Base-by-base conservation (phyloP, 2,329 filamentous ascomycete genomes). In the Penicillium sp. region DNA sequence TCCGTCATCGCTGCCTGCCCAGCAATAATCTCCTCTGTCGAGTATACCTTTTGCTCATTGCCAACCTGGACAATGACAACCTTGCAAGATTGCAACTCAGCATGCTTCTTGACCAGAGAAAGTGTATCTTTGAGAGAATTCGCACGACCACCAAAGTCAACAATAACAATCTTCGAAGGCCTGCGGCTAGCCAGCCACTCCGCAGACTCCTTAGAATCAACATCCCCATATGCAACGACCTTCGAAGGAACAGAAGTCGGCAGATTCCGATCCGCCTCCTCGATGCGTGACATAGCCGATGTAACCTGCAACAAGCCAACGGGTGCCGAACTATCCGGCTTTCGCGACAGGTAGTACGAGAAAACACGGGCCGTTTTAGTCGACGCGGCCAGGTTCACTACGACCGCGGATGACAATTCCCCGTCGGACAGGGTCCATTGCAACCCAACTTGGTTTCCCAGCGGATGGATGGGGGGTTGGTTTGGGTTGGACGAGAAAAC, bases 331-430 rank as follows among this genome's bases (percentile, higher is more conserved):
- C 51, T 52, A 1, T 41, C 38, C 5, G 65, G 47, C 36, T 67
- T 59, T 1, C 60, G 56, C 17, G 64, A 59, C 8, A 72, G 31
- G 41, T 67, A 61, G 61, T 68, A 73, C 4, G 63, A 58, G 36
- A 71, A 65, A n/a, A 61, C 36, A 12, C 68, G 60, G 10, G 65
- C 72, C 1, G 69, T 73, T 54, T 73, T 73, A 17, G 63, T 69
- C 3, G 71, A 70, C 2, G 71, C 70, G 0, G 62, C 65, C 3
- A 74, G 59, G 49, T 59, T 70, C 17, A 72, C 58, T 3, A 78
- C 57, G 2, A 77, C 67, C 5, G 75, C 72, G 8, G 62, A 69
- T 2, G 63, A 54, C 0, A 79, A 54, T 25, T 77, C 73, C 2
- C 67, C 72, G 29, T 75, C 69, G 6, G 63, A 61, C 0, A 58